A percentile compares a stretch with the other conserved stretches of the same genome.
Evolutionary conservation across 1,284 basidiomycete genomes (phyloP).

Genomic region (Boletus mariae): DNA sequence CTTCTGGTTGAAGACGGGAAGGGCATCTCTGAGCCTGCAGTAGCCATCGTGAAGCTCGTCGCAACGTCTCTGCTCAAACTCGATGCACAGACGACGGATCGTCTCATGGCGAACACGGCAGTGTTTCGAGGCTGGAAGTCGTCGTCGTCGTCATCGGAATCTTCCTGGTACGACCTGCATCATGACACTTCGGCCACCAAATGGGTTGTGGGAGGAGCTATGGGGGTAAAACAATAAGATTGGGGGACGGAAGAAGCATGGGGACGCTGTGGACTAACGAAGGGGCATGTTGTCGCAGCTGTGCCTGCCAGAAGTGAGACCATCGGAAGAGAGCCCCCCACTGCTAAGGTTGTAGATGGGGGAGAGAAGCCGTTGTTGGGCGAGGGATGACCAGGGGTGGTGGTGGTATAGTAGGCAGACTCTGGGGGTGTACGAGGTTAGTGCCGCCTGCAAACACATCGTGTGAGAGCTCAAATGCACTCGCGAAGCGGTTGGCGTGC

Average conservation of each 20-base stretch:
- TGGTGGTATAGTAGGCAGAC: slow-evolving; percentile 43
- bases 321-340: slow-evolving; percentile 68
- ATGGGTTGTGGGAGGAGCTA: slow-evolving; percentile 51
- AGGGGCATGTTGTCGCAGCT: slow-evolving; percentile 67
- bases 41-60: too few species aligned
- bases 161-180: slow-evolving; percentile 55
- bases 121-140: too few species aligned
- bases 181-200: slow-evolving; percentile 46
- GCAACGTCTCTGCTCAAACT: too few species aligned
- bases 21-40: slow-evolving; percentile 76
- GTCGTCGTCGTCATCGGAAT: slow-evolving; percentile 40
- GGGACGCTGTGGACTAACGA: slow-evolving; percentile 44
- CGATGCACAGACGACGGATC: too few species aligned
- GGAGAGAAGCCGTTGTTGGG: slow-evolving; percentile 66
- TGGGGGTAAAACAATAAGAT: slow-evolving; percentile 72
- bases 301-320: slow-evolving; percentile 56
- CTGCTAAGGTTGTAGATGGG: slow-evolving; percentile 65
- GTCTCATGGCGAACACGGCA: too few species aligned
- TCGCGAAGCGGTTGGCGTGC: too few species aligned
- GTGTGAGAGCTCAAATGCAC: too few species aligned
- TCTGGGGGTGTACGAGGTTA: slow-evolving; percentile 48
- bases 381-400: slow-evolving; percentile 62
- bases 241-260: slow-evolving; percentile 55
- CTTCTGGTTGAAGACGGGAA: slow-evolving; percentile 84
- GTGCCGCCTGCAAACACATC: too few species aligned